Conservation (phyloP, 768 basidiomycete genomes). For the Trametes punicea region DNA sequence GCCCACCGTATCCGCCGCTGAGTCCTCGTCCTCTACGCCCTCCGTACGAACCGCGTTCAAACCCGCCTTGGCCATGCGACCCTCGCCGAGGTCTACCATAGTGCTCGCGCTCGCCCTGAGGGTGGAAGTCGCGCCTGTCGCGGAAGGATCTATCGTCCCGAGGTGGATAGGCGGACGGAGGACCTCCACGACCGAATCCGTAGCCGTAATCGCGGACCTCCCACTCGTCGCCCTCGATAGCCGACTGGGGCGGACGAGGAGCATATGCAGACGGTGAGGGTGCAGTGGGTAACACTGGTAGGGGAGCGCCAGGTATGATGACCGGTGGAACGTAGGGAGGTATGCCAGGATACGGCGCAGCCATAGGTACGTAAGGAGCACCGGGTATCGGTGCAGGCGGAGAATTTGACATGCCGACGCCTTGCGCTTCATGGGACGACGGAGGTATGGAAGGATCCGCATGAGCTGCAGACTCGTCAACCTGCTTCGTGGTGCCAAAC, state of each 20-base stretch:
- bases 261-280: conserved; percentile 15
- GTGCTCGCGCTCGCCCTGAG: conserved; percentile 21
- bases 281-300: not conserved
- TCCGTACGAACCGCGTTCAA: conserved; percentile 35
- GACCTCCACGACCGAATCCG: conserved; percentile 53
- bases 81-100: conserved; percentile 33
- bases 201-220: conserved; percentile 62
- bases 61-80: conserved; percentile 27
- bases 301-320: conserved; percentile 4
- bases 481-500: conserved; percentile 47
- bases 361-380: conserved; percentile 3
- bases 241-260: conserved; percentile 9
- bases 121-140: conserved; percentile 27
- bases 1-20: conserved; percentile 32
- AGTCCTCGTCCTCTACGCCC: conserved; percentile 32
- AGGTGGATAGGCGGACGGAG: conserved; percentile 30
- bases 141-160: conserved; percentile 29
- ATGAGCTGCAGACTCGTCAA: not conserved
- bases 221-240: conserved; percentile 35
- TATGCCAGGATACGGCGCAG: not conserved
- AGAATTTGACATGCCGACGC: not conserved
- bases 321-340: conserved; percentile 10
- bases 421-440: not conserved
- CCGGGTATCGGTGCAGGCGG: not conserved
- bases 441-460: not conserved